Evolutionary conservation across 768 basidiomycete genomes (phyloP).

Genomic region (Cyathus striatus): DNA sequence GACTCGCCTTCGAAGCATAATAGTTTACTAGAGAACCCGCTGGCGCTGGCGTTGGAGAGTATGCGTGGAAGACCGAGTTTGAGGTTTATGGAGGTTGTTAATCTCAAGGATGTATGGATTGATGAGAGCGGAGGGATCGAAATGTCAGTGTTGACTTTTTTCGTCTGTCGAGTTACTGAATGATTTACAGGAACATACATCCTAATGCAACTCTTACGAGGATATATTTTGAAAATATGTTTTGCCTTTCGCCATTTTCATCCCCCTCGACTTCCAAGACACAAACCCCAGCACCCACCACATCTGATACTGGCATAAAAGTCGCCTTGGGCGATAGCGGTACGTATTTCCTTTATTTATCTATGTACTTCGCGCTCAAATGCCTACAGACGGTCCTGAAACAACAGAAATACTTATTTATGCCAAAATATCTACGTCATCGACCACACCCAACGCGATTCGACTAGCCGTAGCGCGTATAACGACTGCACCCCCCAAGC

Average conservation of each 20-base stretch:
- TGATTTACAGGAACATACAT: constrained; percentile 56
- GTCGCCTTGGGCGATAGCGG: constrained; percentile 69
- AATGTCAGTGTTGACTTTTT: constrained; percentile 17
- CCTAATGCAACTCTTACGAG: constrained; percentile 55
- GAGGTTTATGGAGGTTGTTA: constrained; percentile 49
- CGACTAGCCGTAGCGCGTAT: constrained; percentile 56
- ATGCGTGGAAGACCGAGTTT: constrained; percentile 73
- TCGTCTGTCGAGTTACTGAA: constrained; percentile 1
- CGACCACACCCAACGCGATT: constrained; percentile 24
- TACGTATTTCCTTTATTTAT: constrained; percentile 22
- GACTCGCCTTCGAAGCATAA: constrained; percentile 31
- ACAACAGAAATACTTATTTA: constrained; percentile 62
- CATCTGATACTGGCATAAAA: constrained; percentile 53
- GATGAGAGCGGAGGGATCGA: constrained; percentile 52
- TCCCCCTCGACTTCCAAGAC: constrained; percentile 17
- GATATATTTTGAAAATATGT: constrained; percentile 66
- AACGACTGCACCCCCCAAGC: constrained; percentile 33
- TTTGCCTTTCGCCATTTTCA: constrained; percentile 46
- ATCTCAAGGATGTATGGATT: constrained; percentile 50
- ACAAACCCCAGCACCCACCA: constrained; percentile 4
- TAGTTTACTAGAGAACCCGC: constrained; percentile 55
- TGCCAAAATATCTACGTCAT: constrained; percentile 22
- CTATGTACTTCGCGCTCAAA: background rate
- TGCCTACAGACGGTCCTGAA: constrained; percentile 53
- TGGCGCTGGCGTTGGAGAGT: constrained; percentile 71